Evolutionary conservation across 2,329 filamentous ascomycete genomes (phyloP), one percentile per base, ranked within the genome.

Genomic region (Fulvia fulva): DNA sequence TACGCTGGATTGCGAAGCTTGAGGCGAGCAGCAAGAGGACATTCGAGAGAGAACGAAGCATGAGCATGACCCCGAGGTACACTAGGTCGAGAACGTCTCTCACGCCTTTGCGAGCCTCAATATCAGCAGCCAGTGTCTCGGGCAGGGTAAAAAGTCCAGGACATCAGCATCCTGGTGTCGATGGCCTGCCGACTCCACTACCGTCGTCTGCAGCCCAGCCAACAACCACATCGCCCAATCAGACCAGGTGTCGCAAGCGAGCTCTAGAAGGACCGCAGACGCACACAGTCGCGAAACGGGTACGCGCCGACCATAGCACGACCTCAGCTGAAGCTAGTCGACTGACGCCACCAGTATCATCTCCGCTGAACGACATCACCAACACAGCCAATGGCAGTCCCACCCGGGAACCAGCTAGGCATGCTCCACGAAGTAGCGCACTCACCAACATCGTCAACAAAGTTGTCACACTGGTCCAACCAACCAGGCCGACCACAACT

Each of bases 1-100:
- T 80, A 0, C 70, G 78, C 9, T 90, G 87, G 86, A 79, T 85
- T 25, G 77, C 79, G 8, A 82, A 78, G 50, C 71, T 91, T n/a
- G 81, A 87, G 61, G 70, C 43, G 8, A 68, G 62, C 43, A 65
- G 68, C 52, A 68, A 65, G 44, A 66, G 58, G 41, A 71, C 67
- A 49, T 57, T 68, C 43, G 67, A 72, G n/a, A 62, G 64, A n/a
- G 62, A 66, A 11, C 66, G 62, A 23, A 60, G 63, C 25, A 51
- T 47, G 3, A 60, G 63, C 25, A 51, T 47, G 3, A 59, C 63
- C 8, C 63, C 65, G 7, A 51, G 41, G 23, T 53, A 55, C 7
- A 56, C 57, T n/a, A 11, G 47, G 11, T 50, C 47, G 43, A 45
- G 46, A 30, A 58, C 53, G 5, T 16, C 5, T 19, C 25, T 19